Percentiles rank a stretch among this genome's conserved stretches.
These are phyloP conservation scores for Debaryomyces sp. DNA, from an alignment of 1,139 yeast species.

Conservation along the genomic window DNA sequence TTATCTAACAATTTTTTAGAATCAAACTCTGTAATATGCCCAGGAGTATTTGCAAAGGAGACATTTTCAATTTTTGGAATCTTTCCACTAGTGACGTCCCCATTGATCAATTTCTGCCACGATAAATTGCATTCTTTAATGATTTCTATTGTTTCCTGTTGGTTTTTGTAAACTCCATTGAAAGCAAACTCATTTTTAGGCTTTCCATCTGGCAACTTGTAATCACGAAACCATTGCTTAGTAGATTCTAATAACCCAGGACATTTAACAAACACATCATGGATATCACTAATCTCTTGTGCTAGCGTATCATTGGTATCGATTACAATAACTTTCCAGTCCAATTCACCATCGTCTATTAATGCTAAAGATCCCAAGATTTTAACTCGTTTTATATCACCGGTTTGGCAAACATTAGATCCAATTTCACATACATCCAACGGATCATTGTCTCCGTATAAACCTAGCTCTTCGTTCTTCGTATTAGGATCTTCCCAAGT, in stretches of 20 bases:
- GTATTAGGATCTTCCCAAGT: conserved; percentile 93
- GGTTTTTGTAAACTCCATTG: conserved; percentile 77
- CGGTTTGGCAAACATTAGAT: conserved; percentile 66
- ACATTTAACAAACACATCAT: conserved; percentile 71
- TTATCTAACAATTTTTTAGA: conserved; percentile 18
- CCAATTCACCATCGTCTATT: conserved; percentile 91
- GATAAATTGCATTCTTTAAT: conserved; percentile 71
- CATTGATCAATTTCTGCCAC: conserved; percentile 66
- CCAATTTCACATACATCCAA: conserved; percentile 92
- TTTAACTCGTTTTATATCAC: conserved; percentile 79
- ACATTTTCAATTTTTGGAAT: conserved; percentile 57
- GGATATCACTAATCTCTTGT: conserved; percentile 67
- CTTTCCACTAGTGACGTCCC: conserved; percentile 52
- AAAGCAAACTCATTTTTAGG: conserved; percentile 86
- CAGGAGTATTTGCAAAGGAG: conserved; percentile 59
- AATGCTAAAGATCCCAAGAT: conserved; percentile 86
- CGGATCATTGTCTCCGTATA: conserved; percentile 88
- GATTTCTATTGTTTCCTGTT: conserved; percentile 70
- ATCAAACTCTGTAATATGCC: conserved; percentile 20
- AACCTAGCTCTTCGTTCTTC: conserved; percentile 65
- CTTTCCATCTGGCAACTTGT: conserved; percentile 90
- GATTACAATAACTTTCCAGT: conserved; percentile 87
- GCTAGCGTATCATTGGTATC: conserved; percentile 79
- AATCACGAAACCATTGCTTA: conserved; percentile 88
- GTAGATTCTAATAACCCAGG: conserved; percentile 86